These are phyloP conservation scores for Agrocybe praecox DNA, from an alignment of 768 basidiomycete genomes.

Conservation along the genomic window DNA sequence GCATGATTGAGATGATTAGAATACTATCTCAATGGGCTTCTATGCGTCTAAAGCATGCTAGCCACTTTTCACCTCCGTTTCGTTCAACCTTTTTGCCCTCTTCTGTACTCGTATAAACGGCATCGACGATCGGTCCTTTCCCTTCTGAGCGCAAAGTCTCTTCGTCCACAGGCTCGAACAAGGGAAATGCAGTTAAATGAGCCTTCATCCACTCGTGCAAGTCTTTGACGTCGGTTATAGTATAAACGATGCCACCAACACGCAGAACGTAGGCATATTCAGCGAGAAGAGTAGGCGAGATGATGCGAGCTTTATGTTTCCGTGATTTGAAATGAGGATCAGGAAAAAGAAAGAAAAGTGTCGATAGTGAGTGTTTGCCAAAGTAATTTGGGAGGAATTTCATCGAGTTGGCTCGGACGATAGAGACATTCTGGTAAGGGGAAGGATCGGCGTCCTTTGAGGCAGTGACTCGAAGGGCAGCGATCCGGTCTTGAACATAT, in stretches of 20 bases:
- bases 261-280: conserved; percentile 95
- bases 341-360: conserved; percentile 97
- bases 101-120: conserved; percentile 85
- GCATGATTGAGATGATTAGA: not conserved
- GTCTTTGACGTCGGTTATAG: conserved; percentile 95
- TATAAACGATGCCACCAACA: conserved; percentile 96
- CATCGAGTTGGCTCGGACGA: conserved; percentile 97
- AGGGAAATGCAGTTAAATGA: conserved; percentile 85
- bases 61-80: conserved; percentile 89
- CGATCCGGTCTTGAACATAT: conserved; percentile 93
- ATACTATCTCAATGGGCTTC: conserved; percentile 25
- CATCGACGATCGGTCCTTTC: conserved; percentile 78
- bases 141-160: conserved; percentile 75
- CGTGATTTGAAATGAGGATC: conserved; percentile 98
- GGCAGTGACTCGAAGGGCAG: conserved; percentile 79
- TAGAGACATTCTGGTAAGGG: conserved; percentile 85
- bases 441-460: conserved; percentile 32
- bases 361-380: conserved; percentile 82
- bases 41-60: conserved; percentile 85
- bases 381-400: conserved; percentile 99
- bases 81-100: conserved; percentile 97
- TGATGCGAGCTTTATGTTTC: conserved; percentile 99
- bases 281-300: conserved; percentile 94
- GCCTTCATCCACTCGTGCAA: conserved; percentile 94
- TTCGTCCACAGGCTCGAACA: conserved; percentile 82